Conservation (phyloP, 164 flowering plant species). For the Magnolia kwangsiensis region DNA sequence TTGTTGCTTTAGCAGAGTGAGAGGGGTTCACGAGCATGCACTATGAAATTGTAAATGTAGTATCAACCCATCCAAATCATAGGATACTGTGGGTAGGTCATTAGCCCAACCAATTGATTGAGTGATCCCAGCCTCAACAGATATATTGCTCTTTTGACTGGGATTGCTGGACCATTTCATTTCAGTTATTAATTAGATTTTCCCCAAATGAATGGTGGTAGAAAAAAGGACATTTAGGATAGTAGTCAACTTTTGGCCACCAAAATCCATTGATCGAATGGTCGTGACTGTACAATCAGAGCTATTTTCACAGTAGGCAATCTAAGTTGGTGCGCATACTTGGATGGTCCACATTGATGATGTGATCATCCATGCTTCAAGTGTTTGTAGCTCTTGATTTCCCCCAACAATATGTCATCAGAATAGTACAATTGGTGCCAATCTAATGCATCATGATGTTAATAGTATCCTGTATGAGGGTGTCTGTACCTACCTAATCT, state of each 20-base stretch:
- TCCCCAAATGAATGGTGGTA: neutral
- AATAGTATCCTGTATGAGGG: too few species aligned
- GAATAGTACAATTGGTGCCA: neutral
- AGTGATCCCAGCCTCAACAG: too few species aligned
- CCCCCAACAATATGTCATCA: neutral
- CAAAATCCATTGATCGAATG: neutral
- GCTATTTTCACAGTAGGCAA: neutral
- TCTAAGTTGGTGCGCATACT: too few species aligned
- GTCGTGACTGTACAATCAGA: neutral
- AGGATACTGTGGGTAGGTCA: neutral
- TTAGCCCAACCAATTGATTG: neutral
- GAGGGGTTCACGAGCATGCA: too few species aligned
- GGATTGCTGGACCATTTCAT: too few species aligned
- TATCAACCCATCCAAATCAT: neutral
- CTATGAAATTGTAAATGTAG: neutral
- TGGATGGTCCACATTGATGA: too few species aligned
- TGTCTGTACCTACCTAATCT: too few species aligned
- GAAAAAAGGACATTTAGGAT: neutral
- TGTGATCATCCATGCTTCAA: too few species aligned
- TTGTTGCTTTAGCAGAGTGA: too few species aligned
- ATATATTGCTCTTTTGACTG: too few species aligned
- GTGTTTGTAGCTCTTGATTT: neutral
- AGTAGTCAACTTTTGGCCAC: neutral
- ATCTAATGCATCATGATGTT: neutral
- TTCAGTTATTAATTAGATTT: neutral